Conservation (phyloP, 164 flowering plant species). For the Vitis labrusca region DNA sequence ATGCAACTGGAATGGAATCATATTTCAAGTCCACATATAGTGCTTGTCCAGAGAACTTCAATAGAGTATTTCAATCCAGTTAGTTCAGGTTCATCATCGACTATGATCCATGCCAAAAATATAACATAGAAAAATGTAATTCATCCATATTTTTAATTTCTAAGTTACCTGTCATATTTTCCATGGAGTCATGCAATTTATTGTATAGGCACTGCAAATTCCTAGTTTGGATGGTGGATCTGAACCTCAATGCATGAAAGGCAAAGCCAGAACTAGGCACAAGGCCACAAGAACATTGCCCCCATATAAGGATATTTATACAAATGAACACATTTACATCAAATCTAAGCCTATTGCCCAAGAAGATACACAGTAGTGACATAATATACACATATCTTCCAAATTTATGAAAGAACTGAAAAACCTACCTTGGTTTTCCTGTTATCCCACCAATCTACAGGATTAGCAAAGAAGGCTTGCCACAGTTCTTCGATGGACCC, state of each 20-base stretch:
- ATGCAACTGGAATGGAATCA: background rate
- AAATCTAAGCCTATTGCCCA: background rate
- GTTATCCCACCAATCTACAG: slow-evolving; percentile 96
- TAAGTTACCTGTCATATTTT: background rate
- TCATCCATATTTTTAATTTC: background rate
- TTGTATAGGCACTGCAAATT: background rate
- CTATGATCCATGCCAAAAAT: background rate
- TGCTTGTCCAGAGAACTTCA: background rate
- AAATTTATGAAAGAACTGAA: background rate
- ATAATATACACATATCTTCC: background rate
- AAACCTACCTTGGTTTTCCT: slow-evolving; percentile 73
- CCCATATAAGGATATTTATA: background rate
- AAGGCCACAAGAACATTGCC: background rate
- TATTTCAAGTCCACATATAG: background rate
- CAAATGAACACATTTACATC: background rate
- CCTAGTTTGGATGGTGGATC: background rate
- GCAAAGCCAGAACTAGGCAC: background rate
- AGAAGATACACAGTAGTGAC: background rate
- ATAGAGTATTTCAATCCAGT: background rate
- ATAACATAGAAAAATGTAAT: background rate
- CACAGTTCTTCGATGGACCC: slow-evolving; percentile 65
- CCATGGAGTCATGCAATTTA: background rate
- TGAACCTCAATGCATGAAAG: background rate
- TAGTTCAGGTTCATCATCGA: background rate
- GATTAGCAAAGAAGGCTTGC: slow-evolving; percentile 97